phyloP scores from a whole-genome alignment of 257 asterid genomes.

The Ehretia macrophylla region DNA sequence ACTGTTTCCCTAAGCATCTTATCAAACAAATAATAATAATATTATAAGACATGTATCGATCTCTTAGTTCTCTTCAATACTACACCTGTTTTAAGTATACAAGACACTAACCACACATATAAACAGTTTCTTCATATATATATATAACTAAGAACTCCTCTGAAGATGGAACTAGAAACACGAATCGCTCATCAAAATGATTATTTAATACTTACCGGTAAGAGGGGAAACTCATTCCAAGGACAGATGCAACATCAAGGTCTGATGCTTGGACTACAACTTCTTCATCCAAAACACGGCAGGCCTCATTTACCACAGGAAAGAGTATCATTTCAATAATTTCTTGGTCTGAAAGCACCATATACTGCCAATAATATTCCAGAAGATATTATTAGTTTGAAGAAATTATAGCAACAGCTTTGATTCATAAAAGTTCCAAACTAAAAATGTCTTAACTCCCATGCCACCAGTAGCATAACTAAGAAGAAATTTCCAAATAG shows the following conservation, averaged over 20 bases:
- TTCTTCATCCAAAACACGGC: conserved; percentile 86
- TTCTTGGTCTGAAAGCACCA: conserved; percentile 79
- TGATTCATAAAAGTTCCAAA: too few species aligned
- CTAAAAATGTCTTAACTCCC: too few species aligned
- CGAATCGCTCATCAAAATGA: background rate
- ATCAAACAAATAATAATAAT: too few species aligned
- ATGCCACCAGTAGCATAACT: too few species aligned
- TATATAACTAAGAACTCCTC: too few species aligned
- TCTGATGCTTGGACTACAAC: conserved; percentile 87
- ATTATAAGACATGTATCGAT: too few species aligned
- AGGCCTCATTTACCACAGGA: conserved; percentile 94
- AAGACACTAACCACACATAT: too few species aligned
- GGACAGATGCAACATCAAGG: conserved; percentile 85
- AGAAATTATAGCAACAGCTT: background rate
- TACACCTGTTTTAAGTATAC: too few species aligned
- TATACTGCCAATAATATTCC: conserved; percentile 51
- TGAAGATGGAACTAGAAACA: background rate
- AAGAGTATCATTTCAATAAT: conserved; percentile 87
- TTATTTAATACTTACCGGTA: conserved; percentile 57
- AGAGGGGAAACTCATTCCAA: conserved; percentile 98
- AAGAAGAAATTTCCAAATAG: too few species aligned
- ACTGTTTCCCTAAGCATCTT: too few species aligned
- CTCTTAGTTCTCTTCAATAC: too few species aligned
- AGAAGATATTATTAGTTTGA: conserved; percentile 4
- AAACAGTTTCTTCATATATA: too few species aligned